These are phyloP conservation scores for Daedalea quercina DNA, from an alignment of 768 basidiomycete species.

Conservation along the genomic window DNA sequence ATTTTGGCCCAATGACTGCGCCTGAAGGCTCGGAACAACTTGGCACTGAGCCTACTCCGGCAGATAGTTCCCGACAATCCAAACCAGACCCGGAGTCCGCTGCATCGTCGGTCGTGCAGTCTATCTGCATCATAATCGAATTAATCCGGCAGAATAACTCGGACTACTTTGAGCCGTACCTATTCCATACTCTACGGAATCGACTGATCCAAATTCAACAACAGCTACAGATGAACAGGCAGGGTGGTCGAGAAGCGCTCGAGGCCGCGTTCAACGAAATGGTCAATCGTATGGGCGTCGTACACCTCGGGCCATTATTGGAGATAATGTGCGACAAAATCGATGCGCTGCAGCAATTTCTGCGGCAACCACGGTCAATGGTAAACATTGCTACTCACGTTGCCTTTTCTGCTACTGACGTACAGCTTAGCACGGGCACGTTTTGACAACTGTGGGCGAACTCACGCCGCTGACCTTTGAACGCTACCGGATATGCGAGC, in stretches of 20 bases:
- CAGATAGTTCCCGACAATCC: conserved; percentile 1
- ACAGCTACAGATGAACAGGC: conserved; percentile 41
- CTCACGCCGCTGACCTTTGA: conserved; percentile 86
- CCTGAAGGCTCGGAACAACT: not conserved
- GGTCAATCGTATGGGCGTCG: conserved; percentile 82
- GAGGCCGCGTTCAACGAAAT: conserved; percentile 74
- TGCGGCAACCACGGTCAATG: conserved; percentile 68
- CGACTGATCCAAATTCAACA: conserved; percentile 85
- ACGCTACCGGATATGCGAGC: conserved; percentile 91
- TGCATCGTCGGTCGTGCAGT: conserved; percentile 77
- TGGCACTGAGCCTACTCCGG: not conserved
- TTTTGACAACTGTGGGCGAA: conserved; percentile 67
- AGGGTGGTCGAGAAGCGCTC: conserved; percentile 58
- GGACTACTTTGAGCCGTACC: conserved; percentile 95
- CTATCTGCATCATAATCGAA: conserved; percentile 86
- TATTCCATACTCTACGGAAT: conserved; percentile 91
- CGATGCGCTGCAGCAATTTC: conserved; percentile 59
- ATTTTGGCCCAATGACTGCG: conserved; percentile 38
- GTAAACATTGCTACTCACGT: conserved; percentile 34
- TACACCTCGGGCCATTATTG: conserved; percentile 81
- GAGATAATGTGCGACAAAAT: conserved; percentile 66
- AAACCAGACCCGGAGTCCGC: conserved; percentile 44
- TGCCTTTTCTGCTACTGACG: conserved; percentile 7
- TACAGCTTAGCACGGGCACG: conserved; percentile 48
- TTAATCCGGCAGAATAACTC: conserved; percentile 97